Evolutionary conservation across 2,329 filamentous ascomycete genomes (phyloP).

Genomic region (Ceratocystis lukuohia): DNA sequence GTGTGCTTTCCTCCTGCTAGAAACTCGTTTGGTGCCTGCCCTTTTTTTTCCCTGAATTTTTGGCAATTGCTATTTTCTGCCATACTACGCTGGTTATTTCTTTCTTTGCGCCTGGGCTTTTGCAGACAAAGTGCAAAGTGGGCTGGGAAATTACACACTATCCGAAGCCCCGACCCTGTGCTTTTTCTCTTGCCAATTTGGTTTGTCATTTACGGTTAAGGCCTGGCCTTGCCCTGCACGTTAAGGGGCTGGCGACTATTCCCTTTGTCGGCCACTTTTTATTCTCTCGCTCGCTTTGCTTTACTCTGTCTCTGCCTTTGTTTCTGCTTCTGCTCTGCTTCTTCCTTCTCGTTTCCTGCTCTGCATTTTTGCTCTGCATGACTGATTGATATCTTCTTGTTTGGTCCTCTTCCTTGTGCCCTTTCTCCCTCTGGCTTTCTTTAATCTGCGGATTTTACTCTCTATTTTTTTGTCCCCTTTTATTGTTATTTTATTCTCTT

Average conservation of each 20-base stretch:
- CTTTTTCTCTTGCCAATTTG: slow-evolving; percentile 19
- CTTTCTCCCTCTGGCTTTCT: not conserved
- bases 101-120: slow-evolving; percentile 4
- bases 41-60: not conserved
- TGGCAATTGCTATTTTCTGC: not conserved
- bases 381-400: not conserved
- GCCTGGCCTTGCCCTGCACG: slow-evolving; percentile 17
- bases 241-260: slow-evolving; percentile 16
- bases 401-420: not conserved
- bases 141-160: slow-evolving; percentile 20
- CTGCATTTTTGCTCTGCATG: not conserved
- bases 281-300: slow-evolving; percentile 11
- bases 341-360: slow-evolving; percentile 9
- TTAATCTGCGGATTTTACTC: not conserved
- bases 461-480: slow-evolving; percentile 1
- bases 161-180: slow-evolving; percentile 19
- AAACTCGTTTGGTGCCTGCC: too few relatives aligned
- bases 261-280: slow-evolving; percentile 15
- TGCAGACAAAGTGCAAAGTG: slow-evolving; percentile 8
- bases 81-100: not conserved
- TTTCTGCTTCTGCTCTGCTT: slow-evolving; percentile 11
- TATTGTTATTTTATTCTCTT: slow-evolving; percentile 2
- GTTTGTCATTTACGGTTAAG: slow-evolving; percentile 20
- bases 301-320: slow-evolving; percentile 7
- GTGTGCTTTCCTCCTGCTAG: not conserved